Evolutionary conservation across 1,284 basidiomycete genomes (phyloP).

Genomic region (Malassezia cuniculi): DNA sequence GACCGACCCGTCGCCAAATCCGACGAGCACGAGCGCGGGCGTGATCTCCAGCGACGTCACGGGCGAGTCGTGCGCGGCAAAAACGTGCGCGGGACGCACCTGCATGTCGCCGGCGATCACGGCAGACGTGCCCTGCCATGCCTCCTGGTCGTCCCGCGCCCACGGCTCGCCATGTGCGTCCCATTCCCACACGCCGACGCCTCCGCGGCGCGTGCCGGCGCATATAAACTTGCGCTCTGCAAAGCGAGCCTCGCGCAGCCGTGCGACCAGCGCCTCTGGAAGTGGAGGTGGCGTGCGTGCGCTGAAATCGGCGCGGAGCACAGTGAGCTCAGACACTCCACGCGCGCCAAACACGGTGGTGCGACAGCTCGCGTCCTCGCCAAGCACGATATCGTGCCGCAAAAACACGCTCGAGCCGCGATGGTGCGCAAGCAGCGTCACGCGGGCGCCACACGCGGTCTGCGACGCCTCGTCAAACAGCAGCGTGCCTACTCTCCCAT

Average conservation of each 20-base stretch:
- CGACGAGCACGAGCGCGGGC: slow-evolving; percentile 22
- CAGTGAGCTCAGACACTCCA: slow-evolving; percentile 23
- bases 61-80: slow-evolving; percentile 25
- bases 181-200: slow-evolving; percentile 35
- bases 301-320: slow-evolving; percentile 32
- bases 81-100: slow-evolving; percentile 49
- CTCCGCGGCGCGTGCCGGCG: slow-evolving; percentile 32
- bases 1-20: slow-evolving; percentile 52
- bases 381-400: slow-evolving; percentile 11
- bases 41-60: slow-evolving; percentile 32
- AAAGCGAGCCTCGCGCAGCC: slow-evolving; percentile 17
- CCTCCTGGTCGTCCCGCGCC: slow-evolving; percentile 15
- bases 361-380: neutral
- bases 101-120: slow-evolving; percentile 54
- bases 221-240: slow-evolving; percentile 33
- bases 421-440: slow-evolving; percentile 21
- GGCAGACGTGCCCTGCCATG: slow-evolving; percentile 45
- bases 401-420: slow-evolving; percentile 19
- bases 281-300: slow-evolving; percentile 14
- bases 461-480: no score
- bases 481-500: no score
- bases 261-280: slow-evolving; percentile 11
- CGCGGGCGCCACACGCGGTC: neutral
- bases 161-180: slow-evolving; percentile 17
- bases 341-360: slow-evolving; percentile 27